Evolutionary conservation across 2,329 filamentous ascomycete species (phyloP).

Genomic region (Grosmannia serpens): DNA sequence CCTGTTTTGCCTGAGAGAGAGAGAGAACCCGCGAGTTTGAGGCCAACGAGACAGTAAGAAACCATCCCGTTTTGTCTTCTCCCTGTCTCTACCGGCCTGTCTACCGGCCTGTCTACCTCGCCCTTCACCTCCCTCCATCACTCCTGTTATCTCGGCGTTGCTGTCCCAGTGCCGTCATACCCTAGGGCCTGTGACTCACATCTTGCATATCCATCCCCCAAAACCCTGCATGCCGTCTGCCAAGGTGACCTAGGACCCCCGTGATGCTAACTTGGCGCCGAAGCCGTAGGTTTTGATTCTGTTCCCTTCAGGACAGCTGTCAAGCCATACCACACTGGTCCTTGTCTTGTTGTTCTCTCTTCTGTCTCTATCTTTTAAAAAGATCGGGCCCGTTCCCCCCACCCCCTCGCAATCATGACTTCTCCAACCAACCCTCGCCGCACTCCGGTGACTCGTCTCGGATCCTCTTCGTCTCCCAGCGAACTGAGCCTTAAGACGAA

Average conservation of each 20-base stretch:
- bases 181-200: constrained; percentile 2
- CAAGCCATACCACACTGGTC: not conserved
- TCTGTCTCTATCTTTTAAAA: not conserved
- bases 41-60: not conserved
- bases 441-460: constrained; percentile 32
- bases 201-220: not conserved
- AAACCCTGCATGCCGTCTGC: not conserved
- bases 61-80: no score
- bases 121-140: not conserved
- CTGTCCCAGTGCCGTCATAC: not conserved
- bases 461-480: constrained; percentile 25
- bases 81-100: not conserved
- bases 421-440: constrained; percentile 24
- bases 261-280: not conserved
- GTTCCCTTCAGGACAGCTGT: constrained; percentile 9
- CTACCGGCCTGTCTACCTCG: not conserved
- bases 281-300: constrained; percentile 6
- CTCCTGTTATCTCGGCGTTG: not conserved
- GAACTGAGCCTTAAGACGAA: constrained; percentile 39
- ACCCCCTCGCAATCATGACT: constrained; percentile 7
- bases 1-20: not conserved
- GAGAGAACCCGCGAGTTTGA: not conserved
- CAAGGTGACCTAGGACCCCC: not conserved
- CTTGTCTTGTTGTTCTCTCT: not conserved
- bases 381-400: not conserved